phyloP scores from a whole-genome alignment of 164 flowering plant genomes.

The Macadamia tetraphylla region DNA sequence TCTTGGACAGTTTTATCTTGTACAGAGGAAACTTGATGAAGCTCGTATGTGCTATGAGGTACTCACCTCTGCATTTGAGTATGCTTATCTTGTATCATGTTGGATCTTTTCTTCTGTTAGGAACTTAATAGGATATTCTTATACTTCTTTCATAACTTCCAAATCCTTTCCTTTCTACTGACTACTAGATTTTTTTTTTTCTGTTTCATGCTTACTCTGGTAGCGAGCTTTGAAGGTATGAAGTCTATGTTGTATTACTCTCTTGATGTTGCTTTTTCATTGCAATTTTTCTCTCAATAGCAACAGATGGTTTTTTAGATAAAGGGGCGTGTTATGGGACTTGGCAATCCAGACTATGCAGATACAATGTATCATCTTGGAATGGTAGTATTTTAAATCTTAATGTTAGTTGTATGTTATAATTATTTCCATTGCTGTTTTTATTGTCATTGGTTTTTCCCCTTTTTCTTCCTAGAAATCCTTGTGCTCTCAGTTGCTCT shows the following conservation, averaged over 20 bases:
- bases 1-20: conserved; percentile 79
- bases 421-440: too few species aligned
- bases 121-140: not conserved
- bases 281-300: conserved; percentile 7
- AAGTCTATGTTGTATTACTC: not conserved
- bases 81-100: not conserved
- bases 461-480: not conserved
- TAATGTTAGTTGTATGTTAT: not conserved
- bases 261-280: not conserved
- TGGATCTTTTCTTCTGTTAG: not conserved
- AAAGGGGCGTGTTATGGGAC: conserved; percentile 78
- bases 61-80: conserved; percentile 1
- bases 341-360: conserved; percentile 66
- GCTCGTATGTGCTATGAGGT: conserved; percentile 79
- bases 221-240: conserved; percentile 89
- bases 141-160: not conserved
- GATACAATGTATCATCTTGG: conserved; percentile 96
- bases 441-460: not conserved
- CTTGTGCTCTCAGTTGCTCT: not conserved
- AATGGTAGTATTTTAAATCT: conserved; percentile 33
- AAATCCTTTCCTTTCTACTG: conserved; percentile 10
- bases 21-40: conserved; percentile 62
- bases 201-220: conserved; percentile 13
- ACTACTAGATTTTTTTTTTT: conserved; percentile 6
- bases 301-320: conserved; percentile 40